A percentile compares a stretch with the other conserved stretches of the same genome.
These are phyloP conservation scores for Eustoma russellianum DNA, from an alignment of 257 asterid species.

Conservation along the genomic window DNA sequence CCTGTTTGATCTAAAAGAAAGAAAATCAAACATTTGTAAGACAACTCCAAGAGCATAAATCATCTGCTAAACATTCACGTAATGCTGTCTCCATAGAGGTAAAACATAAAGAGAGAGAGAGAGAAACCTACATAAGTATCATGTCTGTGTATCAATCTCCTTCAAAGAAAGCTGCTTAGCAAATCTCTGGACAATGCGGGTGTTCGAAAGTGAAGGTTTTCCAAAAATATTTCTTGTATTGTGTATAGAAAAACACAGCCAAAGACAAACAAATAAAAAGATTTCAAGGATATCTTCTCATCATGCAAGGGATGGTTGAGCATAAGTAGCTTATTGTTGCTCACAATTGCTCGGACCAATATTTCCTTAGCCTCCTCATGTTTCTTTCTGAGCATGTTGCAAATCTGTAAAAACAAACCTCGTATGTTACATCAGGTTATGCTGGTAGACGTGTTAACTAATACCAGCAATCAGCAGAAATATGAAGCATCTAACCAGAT, in stretches of 20 bases:
- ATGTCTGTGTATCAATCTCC: conserved; percentile 6
- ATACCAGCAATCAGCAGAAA: background rate
- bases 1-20: too few relatives aligned
- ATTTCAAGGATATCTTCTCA: conserved; percentile 73
- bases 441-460: background rate
- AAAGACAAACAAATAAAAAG: background rate
- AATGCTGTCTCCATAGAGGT: background rate
- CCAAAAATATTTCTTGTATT: conserved; percentile 3
- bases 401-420: conserved; percentile 46
- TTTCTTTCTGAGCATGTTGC: conserved; percentile 64
- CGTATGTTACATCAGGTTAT: background rate
- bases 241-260: background rate
- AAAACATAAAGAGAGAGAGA: background rate
- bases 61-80: background rate
- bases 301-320: conserved; percentile 59
- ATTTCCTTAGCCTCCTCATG: conserved; percentile 76
- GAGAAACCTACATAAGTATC: conserved; percentile 1
- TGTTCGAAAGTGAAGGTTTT: conserved; percentile 49
- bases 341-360: conserved; percentile 60
- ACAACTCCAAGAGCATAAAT: background rate
- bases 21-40: conserved; percentile 1
- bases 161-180: conserved; percentile 25
- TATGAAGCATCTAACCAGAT: background rate
- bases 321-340: conserved; percentile 75
- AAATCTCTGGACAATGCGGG: conserved; percentile 45